Percentiles rank a stretch among this genome's conserved stretches.
Conservation (phyloP, 2,329 filamentous ascomycete genomes). For the Fusarium temperatum region DNA sequence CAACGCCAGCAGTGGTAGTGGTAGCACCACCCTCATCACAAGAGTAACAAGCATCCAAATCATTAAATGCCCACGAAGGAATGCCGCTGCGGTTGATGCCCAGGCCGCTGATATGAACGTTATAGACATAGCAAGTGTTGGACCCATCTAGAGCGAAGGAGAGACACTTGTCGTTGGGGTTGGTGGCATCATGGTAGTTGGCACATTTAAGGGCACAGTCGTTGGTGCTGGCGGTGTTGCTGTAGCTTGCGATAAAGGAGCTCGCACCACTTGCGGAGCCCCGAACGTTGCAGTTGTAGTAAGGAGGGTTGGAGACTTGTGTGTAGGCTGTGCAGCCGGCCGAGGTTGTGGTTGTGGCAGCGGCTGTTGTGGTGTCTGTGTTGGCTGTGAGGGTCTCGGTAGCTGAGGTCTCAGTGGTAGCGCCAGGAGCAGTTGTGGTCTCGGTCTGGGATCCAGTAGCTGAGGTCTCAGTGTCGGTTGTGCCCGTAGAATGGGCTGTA, state of each 20-base stretch:
- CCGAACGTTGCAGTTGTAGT: neutral
- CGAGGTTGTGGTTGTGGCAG: neutral
- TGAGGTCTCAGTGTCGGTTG: neutral
- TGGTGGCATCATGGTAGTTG: neutral
- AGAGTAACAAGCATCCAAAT: neutral
- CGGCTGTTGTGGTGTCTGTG: neutral
- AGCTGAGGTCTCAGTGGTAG: neutral
- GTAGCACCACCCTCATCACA: neutral
- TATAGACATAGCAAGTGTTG: neutral
- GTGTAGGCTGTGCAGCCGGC: neutral
- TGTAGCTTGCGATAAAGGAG: neutral
- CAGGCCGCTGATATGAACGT: neutral
- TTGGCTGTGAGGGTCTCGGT: neutral
- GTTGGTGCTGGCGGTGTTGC: neutral
- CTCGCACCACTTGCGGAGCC: neutral
- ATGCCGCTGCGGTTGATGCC: neutral
- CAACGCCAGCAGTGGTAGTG: no score
- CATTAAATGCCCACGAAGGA: neutral
- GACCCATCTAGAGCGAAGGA: neutral
- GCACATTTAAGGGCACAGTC: neutral
- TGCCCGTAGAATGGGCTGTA: neutral
- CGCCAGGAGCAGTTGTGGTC: neutral
- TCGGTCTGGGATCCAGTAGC: neutral
- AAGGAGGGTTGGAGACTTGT: neutral
- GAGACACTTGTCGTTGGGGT: neutral